Percentiles rank a stretch among this genome's conserved stretches.
These are phyloP conservation scores for Peronospora belbahrii DNA, from an alignment of 352 stramenopile genomes.

Conservation along the genomic window DNA sequence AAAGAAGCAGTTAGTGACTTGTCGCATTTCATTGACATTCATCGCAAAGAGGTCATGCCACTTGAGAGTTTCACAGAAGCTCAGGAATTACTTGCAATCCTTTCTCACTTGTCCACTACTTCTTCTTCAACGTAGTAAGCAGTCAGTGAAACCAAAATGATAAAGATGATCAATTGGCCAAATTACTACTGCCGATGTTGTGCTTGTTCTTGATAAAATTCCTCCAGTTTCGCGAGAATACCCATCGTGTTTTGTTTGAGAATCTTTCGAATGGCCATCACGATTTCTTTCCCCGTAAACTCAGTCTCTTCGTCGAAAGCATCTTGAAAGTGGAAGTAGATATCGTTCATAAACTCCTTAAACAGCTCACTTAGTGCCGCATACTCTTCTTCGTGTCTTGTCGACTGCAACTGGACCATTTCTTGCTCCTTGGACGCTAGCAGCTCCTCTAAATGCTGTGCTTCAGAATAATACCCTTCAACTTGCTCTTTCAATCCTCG, in stretches of 20 bases:
- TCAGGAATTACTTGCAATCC: conserved; percentile 41
- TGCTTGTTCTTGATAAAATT: conserved; percentile 58
- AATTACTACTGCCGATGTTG: conserved; percentile 17
- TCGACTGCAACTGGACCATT: conserved; percentile 35
- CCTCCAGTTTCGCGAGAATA: conserved; percentile 62
- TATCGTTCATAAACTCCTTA: conserved; percentile 85
- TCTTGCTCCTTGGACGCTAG: conserved; percentile 41
- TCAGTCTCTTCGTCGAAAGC: conserved; percentile 78
- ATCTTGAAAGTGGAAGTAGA: conserved; percentile 83
- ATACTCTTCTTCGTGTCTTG: conserved; percentile 47
- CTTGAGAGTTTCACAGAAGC: conserved; percentile 42
- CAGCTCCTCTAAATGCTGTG: conserved; percentile 41
- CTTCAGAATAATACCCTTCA: conserved; percentile 35
- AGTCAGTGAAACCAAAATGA: too few relatives aligned
- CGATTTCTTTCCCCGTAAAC: conserved; percentile 78
- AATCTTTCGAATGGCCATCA: conserved; percentile 76
- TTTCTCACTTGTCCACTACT: too few relatives aligned
- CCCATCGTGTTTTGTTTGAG: conserved; percentile 81
- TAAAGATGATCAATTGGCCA: too few relatives aligned
- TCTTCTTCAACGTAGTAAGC: too few relatives aligned
- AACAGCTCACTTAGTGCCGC: conserved; percentile 55
- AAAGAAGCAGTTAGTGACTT: conserved; percentile 52
- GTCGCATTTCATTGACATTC: conserved; percentile 32
- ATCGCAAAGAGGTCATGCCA: conserved; percentile 33
- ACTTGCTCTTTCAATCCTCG: conserved; percentile 37